Evolutionary conservation across 225 moss, liverwort and hornwort species (phyloP).

Genomic region (Physcomitrellopsis africana): DNA sequence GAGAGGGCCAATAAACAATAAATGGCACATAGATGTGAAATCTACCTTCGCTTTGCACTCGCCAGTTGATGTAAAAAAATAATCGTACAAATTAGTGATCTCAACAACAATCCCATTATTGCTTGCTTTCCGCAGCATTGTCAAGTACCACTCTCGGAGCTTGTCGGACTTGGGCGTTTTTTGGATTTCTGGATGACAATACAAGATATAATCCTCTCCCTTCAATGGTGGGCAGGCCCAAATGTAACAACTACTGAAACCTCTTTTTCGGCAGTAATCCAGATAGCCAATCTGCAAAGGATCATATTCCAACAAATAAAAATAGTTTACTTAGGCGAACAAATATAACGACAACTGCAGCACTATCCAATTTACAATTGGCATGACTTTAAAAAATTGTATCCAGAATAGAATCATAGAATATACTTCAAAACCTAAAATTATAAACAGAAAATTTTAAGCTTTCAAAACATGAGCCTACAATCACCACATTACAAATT

Average conservation of each 20-base stretch:
- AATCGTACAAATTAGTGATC: conserved; percentile 94
- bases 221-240: conserved; percentile 99
- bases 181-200: conserved; percentile 98
- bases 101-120: conserved; percentile 92
- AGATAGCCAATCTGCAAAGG: conserved; percentile 87
- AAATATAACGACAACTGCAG: neutral
- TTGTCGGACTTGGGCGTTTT: conserved; percentile 99
- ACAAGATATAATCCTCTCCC: conserved; percentile 97
- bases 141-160: conserved; percentile 97
- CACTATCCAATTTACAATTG: conserved; percentile 13
- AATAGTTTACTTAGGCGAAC: neutral
- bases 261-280: conserved; percentile 88
- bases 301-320: conserved; percentile 19
- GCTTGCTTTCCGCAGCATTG: conserved; percentile 96
- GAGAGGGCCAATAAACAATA: conserved; percentile 1
- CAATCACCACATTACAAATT: conserved; percentile 6
- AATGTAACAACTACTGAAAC: conserved; percentile 98
- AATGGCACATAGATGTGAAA: conserved; percentile 17
- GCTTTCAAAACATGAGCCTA: conserved; percentile 8
- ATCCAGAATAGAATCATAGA: neutral
- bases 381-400: neutral
- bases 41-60: conserved; percentile 88
- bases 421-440: neutral
- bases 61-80: conserved; percentile 87
- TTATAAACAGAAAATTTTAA: neutral